These are phyloP conservation scores for Amanita rimosa DNA, from an alignment of 768 basidiomycete species.

Conservation along the genomic window DNA sequence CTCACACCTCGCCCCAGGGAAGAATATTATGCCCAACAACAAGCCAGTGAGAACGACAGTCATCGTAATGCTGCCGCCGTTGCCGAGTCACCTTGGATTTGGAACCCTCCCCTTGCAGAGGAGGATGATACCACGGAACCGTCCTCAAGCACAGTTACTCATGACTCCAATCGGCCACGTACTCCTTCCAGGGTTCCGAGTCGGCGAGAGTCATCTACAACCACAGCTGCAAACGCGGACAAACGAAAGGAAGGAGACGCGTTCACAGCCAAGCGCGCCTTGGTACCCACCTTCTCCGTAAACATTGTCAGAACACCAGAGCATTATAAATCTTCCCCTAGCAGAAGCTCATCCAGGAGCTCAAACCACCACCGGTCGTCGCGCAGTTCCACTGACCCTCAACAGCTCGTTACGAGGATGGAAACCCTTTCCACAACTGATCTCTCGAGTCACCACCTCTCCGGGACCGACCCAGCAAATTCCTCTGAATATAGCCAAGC, in stretches of 20 bases:
- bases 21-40: slow-evolving; percentile 10
- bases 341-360: slow-evolving; percentile 11
- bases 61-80: not conserved
- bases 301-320: slow-evolving; percentile 59
- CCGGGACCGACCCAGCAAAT: not conserved
- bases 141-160: slow-evolving; percentile 8
- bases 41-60: slow-evolving; percentile 15
- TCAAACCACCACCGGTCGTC: slow-evolving; percentile 11
- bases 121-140: slow-evolving; percentile 25
- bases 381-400: slow-evolving; percentile 15
- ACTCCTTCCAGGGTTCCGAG: slow-evolving; percentile 1
- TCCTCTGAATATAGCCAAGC: not conserved
- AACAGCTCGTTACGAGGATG: slow-evolving; percentile 16
- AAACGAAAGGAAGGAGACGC: slow-evolving; percentile 14
- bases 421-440: slow-evolving; percentile 15
- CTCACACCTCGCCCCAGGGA: not conserved
- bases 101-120: slow-evolving; percentile 34
- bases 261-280: slow-evolving; percentile 38
- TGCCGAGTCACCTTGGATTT: slow-evolving; percentile 59
- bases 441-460: slow-evolving; percentile 5
- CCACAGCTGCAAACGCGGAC: not conserved
- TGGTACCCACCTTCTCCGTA: slow-evolving; percentile 60
- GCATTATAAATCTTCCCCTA: slow-evolving; percentile 32
- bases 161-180: slow-evolving; percentile 6
- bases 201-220: slow-evolving; percentile 1